phyloP scores from a whole-genome alignment of 208 protist species.

The Endotrypanum monterogeii region DNA sequence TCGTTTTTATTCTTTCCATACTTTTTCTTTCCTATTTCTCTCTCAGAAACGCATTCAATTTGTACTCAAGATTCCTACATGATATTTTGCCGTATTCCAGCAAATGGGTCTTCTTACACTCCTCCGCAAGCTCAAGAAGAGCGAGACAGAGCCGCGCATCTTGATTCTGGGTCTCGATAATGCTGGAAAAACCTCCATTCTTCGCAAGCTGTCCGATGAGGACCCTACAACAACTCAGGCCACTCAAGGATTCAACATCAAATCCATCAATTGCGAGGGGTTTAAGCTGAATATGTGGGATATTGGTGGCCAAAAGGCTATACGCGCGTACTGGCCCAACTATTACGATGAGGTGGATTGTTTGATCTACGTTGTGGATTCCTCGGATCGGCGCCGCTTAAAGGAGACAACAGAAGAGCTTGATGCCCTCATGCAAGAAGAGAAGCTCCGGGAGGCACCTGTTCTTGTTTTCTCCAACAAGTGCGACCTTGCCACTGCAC shows the following conservation, averaged over 20 bases:
- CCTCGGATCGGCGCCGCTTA: slow-evolving; percentile 92
- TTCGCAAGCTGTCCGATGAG: slow-evolving; percentile 96
- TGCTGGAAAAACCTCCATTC: slow-evolving; percentile 98
- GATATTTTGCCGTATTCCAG: slow-evolving; percentile 2
- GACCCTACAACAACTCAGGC: slow-evolving; percentile 96
- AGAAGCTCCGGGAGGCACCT: slow-evolving; percentile 93
- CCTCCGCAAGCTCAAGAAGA: slow-evolving; percentile 93
- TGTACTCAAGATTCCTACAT: slow-evolving; percentile 4
- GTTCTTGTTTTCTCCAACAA: slow-evolving; percentile 98
- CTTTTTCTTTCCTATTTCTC: neutral
- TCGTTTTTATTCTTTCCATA: slow-evolving; percentile 11
- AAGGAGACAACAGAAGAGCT: slow-evolving; percentile 96
- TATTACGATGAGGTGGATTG: slow-evolving; percentile 98
- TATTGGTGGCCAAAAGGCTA: slow-evolving; percentile 97
- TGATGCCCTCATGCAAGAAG: slow-evolving; percentile 92
- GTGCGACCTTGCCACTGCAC: slow-evolving; percentile 94
- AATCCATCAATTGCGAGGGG: slow-evolving; percentile 94
- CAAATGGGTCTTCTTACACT: slow-evolving; percentile 96
- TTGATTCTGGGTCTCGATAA: slow-evolving; percentile 98
- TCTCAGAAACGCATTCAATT: neutral
- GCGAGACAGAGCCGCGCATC: slow-evolving; percentile 94
- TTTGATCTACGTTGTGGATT: slow-evolving; percentile 97
- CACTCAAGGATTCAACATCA: slow-evolving; percentile 99
- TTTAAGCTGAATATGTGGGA: slow-evolving; percentile 99
- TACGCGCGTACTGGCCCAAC: slow-evolving; percentile 97